Evolutionary conservation across 139 green algal genomes (phyloP), one percentile per base, ranked within the genome.

Genomic region (Picochlorum sp.): DNA sequence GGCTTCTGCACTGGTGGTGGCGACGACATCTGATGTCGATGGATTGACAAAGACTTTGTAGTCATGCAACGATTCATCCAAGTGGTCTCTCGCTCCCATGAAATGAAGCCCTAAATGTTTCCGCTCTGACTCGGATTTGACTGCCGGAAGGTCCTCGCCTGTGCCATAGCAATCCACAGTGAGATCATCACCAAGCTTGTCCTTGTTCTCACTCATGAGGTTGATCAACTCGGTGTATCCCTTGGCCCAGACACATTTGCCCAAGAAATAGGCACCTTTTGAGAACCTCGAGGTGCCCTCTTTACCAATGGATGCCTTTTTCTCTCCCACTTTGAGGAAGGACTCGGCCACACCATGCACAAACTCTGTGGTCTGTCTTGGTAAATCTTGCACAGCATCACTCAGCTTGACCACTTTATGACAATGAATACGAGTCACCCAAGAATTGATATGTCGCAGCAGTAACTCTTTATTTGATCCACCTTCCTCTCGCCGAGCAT

Each of bases 11-110:
- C 88, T 96, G 41, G 92, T 98, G 6, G 93, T 98, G 63, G 90
- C 92, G 58, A 98, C 90, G 26, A 98, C 93, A 65, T 98, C 93
- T 7, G 72, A 88, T 45, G 94, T 83, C 49, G 75, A 90, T 28
- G 89, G 89, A 72, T 98, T 98, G 69, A 98, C 79, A 74, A 98
- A 97, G 57, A 98, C 86, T 71, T 88, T 91, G 87, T 96, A 97
- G 51, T 91, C 84, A 62, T 91, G 84, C 49, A 94, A 79, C 14
- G 45, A 66, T 7, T 63, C 11, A 77, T 96, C 85, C 28, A 89
- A 79, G 72, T 98, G 92, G 78, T 98, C 92, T n/a, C 67, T 68
- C 6, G 84, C 81, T 11, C 90, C 90, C 57, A 90, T 78, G 76
- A 98, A 97, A 15, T 77, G 64, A 52, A 98, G 66, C 37, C 63